Conservation (phyloP, 805 yeast genomes). For the Lipomyces starkeyi region DNA sequence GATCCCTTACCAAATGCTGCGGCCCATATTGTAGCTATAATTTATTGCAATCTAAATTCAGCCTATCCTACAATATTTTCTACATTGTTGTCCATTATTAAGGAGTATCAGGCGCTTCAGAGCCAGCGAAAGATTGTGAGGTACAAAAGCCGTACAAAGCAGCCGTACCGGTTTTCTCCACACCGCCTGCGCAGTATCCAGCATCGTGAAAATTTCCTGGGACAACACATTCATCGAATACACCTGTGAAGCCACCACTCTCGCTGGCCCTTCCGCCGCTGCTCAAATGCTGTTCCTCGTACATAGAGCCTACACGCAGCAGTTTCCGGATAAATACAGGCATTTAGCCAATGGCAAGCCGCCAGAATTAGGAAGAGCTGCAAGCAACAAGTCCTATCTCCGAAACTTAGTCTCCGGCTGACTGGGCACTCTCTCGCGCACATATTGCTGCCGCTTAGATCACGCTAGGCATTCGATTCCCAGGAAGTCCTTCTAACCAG, state of each 20-base stretch:
- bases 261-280: background rate
- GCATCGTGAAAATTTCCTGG: background rate
- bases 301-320: background rate
- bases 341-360: background rate
- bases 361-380: too few relatives aligned
- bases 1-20: background rate
- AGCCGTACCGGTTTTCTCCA: background rate
- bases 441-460: too few relatives aligned
- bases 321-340: background rate
- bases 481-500: too few relatives aligned
- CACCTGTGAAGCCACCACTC: background rate
- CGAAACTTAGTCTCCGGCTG: too few relatives aligned
- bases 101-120: background rate
- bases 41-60: background rate
- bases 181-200: background rate
- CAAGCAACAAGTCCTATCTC: too few relatives aligned
- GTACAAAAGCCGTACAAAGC: background rate
- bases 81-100: too few relatives aligned
- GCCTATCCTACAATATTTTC: background rate
- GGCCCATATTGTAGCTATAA: background rate
- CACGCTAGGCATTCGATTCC: too few relatives aligned
- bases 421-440: too few relatives aligned
- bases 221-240: background rate
- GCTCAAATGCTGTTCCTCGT: background rate
- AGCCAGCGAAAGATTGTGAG: background rate